Evolutionary conservation across 257 asterid species (phyloP).

Genomic region (Petrea volubilis): DNA sequence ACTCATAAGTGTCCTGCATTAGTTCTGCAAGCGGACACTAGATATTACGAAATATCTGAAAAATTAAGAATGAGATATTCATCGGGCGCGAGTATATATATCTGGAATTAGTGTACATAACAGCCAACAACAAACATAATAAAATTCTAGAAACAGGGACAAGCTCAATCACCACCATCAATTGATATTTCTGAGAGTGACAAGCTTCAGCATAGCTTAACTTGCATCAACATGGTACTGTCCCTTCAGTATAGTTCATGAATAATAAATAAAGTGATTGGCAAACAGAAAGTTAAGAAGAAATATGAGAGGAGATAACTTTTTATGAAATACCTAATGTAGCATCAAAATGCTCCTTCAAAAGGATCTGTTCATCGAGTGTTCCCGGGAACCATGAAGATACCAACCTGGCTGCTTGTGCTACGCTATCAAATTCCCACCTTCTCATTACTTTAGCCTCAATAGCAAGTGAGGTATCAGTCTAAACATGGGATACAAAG

Average conservation of each 20-base stretch:
- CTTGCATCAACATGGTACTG: neutral
- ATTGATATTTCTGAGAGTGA: neutral
- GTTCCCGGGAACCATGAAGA: constrained; percentile 89
- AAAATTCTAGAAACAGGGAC: neutral
- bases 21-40: neutral
- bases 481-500: constrained; percentile 44
- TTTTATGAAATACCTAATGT: constrained; percentile 46
- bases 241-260: neutral
- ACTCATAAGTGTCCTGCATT: no score
- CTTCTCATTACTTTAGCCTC: constrained; percentile 91
- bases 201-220: neutral
- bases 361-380: constrained; percentile 48
- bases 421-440: constrained; percentile 94
- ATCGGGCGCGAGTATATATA: neutral
- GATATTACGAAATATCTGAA: neutral
- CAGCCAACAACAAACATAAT: neutral
- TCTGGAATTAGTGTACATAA: neutral
- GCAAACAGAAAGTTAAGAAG: neutral
- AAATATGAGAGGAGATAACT: neutral
- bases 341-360: constrained; percentile 69
- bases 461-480: constrained; percentile 87
- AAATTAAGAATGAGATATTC: neutral
- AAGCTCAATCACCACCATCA: neutral
- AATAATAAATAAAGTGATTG: neutral
- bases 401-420: constrained; percentile 68